A percentile compares a stretch with the other conserved stretches of the same genome.
phyloP scores from a whole-genome alignment of 2,329 filamentous ascomycete species.

The Colletotrichum orchidophilum region DNA sequence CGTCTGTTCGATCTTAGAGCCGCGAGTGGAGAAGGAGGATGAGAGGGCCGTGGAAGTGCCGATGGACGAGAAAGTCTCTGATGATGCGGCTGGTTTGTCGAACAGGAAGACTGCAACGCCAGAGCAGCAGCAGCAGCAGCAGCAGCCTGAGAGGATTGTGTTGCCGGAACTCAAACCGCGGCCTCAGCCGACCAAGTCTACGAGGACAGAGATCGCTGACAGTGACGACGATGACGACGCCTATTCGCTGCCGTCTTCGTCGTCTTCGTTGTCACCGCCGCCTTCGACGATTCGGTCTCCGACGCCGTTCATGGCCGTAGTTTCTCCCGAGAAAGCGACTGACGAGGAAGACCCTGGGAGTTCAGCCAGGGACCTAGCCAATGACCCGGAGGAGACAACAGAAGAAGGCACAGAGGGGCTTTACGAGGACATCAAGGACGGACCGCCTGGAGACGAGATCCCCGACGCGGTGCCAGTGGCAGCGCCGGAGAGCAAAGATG shows the following conservation, averaged over 20 bases:
- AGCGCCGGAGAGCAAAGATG: not conserved
- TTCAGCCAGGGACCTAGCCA: not conserved
- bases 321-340: not conserved
- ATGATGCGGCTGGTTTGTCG: not conserved
- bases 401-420: too few relatives aligned
- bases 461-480: not conserved
- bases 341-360: not conserved
- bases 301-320: not conserved
- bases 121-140: not conserved
- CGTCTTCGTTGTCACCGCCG: constrained; percentile 34
- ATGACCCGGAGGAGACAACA: too few relatives aligned
- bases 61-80: not conserved
- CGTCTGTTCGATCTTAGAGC: too few relatives aligned
- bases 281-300: constrained; percentile 18
- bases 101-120: not conserved
- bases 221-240: constrained; percentile 52
- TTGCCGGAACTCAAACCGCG: constrained; percentile 22
- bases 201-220: constrained; percentile 45
- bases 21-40: constrained; percentile 3
- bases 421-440: too few relatives aligned
- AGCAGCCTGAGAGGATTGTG: not conserved
- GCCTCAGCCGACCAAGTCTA: not conserved
- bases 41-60: not conserved
- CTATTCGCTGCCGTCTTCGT: constrained; percentile 26
- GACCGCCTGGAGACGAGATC: not conserved